Base-by-base conservation (phyloP, 2,329 filamentous ascomycete species). In the Sporothrix inflata region DNA sequence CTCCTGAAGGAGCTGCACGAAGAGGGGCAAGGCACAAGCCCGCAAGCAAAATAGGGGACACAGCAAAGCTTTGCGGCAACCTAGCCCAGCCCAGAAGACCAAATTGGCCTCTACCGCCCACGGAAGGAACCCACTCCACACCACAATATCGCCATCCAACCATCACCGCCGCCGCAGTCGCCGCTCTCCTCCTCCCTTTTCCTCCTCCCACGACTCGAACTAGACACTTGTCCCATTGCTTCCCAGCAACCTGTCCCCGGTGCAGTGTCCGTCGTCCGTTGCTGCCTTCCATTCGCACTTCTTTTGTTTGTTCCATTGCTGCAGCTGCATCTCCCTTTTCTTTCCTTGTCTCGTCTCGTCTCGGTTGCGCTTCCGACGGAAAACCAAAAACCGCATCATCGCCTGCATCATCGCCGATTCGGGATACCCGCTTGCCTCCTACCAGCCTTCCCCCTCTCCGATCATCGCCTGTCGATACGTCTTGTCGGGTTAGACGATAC, bases 21-120 rank as follows among this genome's bases (percentile, higher is more conserved):
- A 67, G 65, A 67, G 65, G 65, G 65, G 65, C 65, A 67, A 66
- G n/a, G n/a, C n/a, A n/a, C n/a, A n/a, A n/a, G n/a, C n/a, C n/a
- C n/a, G n/a, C n/a, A n/a, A n/a, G n/a, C n/a, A n/a, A n/a, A 42
- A 63, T 16, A 63, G 9, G 14, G 40, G 40, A 66, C 27, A 55
- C 24, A 55, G n/a, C 24, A 30, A 9, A 55, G 51, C 40, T 45
- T 65, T 65, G 38, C 42, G 45, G 42, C 63, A 49, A n/a, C 42
- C 42, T 49, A 34, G 61, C 40, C 61, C 61, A 66, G 40, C 63
- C 63, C 60, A 45, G 42, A 65, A 73, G 73, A 73, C 69, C 73
- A 73, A 73, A 55, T 73, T 73, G 73, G 71, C 73, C 71, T 72
- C 69, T 66, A 70, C 42, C 60, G 73, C 45, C 57, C 60, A 66